A percentile compares a stretch with the other conserved stretches of the same genome.
Conservation (phyloP, 257 asterid genomes). For the Solanum chmielewskii region DNA sequence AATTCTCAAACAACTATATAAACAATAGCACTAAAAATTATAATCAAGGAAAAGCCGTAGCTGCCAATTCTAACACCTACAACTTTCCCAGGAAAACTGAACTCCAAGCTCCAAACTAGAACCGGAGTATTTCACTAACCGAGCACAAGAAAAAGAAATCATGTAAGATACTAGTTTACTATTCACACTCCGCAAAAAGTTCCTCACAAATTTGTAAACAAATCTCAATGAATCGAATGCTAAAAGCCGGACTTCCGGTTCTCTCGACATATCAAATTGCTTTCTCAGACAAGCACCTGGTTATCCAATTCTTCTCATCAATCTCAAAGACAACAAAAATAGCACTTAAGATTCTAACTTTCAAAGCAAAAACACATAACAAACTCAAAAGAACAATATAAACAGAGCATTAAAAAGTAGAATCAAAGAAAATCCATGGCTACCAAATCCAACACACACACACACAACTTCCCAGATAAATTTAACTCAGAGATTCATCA, state of each 20-base stretch:
- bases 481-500: too few species aligned
- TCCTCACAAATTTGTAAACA: background rate
- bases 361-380: background rate
- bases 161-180: background rate
- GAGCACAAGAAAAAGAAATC: background rate
- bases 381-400: background rate
- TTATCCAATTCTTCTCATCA: background rate
- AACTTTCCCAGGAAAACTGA: constrained; percentile 57
- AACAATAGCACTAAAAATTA: background rate
- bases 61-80: constrained; percentile 63
- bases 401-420: background rate
- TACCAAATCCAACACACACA: constrained; percentile 53
- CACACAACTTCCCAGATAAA: constrained; percentile 46
- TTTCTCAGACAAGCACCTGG: constrained; percentile 47
- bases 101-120: background rate
- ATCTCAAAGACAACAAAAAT: background rate
- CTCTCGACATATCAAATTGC: constrained; percentile 85
- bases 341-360: background rate
- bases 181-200: background rate
- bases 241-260: constrained; percentile 78
- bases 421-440: background rate
- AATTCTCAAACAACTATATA: background rate
- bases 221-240: constrained; percentile 56
- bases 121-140: background rate
- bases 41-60: background rate